Evolutionary conservation across 2,329 filamentous ascomycete genomes (phyloP), one percentile per base, ranked within the genome.

Genomic region (Trichoderma breve): DNA sequence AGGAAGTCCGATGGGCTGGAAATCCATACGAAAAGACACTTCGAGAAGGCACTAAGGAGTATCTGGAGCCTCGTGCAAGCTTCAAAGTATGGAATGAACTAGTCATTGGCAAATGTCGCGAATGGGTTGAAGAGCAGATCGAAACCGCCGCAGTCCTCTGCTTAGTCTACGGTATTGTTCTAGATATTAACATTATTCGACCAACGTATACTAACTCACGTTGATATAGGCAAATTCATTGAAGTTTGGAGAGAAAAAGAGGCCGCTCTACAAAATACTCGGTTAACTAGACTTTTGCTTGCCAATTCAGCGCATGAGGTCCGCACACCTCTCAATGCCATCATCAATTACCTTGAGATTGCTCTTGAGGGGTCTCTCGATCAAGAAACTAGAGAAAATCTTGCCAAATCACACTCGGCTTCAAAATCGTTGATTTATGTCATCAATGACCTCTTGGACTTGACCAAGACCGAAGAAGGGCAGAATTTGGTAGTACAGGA

Each of bases 201-300:
- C 11, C 11, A 21, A 15, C 21, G 14, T 47, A 12, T 14, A 8
- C 57, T 70, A n/a, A 70, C 28, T 53, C 9, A 21, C 21, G 6
- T n/a, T 21, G 6, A 3, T 32, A 1, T 18, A 84, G 86, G 87
- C 18, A 90, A 90, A 79, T 97, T 97, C 79, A 97, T 97, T 76
- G 93, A 97, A 77, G 94, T 97, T 1, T 97, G 94, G 94, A 87
- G 93, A 71, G 93, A 97, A 78, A 97, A 97, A 75, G 94, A 97
- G 79, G 91, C 91, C 1, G 93, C 93, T 0, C 79, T 97, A 72
- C 92, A 97, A 76, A 95, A 86, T 78, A 97, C 92, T 75, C 92
- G 95, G 73, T 84, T 97, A 2, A 97, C 93, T 0, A 86, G 89
- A 61, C 82, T 97, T 4, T 82, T 97, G 2, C 84, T 97, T 26